A percentile compares a stretch with the other conserved stretches of the same genome.
Evolutionary conservation across 352 stramenopile genomes (phyloP).

Genomic region (Phytophthora nicotianae): DNA sequence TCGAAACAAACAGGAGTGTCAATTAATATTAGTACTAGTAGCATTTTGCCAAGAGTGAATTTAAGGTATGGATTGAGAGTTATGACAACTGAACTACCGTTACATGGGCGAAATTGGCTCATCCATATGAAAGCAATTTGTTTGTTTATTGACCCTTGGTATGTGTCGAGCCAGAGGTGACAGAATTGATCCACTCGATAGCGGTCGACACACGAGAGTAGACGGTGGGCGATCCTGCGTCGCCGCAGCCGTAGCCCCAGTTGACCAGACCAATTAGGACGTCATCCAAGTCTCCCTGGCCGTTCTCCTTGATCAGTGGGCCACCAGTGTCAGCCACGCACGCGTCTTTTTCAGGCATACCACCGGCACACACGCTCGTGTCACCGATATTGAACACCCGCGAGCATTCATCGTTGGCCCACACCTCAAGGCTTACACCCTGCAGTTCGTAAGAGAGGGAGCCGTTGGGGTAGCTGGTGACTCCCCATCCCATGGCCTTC

Average conservation of each 20-base stretch:
- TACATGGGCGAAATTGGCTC: too few species aligned
- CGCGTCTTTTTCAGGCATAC: constrained; percentile 16
- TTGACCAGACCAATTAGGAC: constrained; percentile 53
- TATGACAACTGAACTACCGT: too few species aligned
- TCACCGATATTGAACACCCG: constrained; percentile 25
- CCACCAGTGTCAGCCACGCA: constrained; percentile 56
- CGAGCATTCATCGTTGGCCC: constrained; percentile 39
- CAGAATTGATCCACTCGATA: constrained; percentile 37
- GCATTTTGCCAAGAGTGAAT: too few species aligned
- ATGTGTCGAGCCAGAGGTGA: background rate
- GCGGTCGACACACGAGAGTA: constrained; percentile 57
- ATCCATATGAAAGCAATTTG: too few species aligned
- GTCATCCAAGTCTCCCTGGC: constrained; percentile 24
- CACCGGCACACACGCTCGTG: constrained; percentile 52
- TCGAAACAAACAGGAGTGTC: too few species aligned
- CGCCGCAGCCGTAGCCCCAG: constrained; percentile 54
- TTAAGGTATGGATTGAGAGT: too few species aligned
- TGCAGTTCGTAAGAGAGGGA: constrained; percentile 31
- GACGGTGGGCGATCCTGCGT: constrained; percentile 44
- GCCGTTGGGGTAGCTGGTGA: constrained; percentile 27
- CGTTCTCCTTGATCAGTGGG: constrained; percentile 41
- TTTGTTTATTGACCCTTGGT: background rate
- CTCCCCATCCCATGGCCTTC: constrained; percentile 43
- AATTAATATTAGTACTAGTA: too few species aligned
- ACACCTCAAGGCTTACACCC: constrained; percentile 39